Percentiles rank a stretch among this genome's conserved stretches.
Conservation (phyloP, 257 asterid genomes). For the Gynochthodes officinalis region DNA sequence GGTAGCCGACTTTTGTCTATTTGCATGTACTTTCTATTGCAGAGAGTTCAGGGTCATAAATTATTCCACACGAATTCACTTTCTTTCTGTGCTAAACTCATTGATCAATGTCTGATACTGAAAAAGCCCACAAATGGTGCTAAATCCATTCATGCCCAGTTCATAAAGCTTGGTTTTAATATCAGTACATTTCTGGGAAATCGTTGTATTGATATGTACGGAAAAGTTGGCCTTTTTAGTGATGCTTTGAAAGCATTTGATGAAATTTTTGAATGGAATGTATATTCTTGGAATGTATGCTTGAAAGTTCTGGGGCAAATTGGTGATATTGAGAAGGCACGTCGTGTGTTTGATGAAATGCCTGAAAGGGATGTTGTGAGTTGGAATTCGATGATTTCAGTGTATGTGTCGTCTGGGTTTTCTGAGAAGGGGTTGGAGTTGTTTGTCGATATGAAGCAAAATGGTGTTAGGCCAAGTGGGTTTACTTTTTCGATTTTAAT, state of each 20-base stretch:
- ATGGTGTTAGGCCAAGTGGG: conserved; percentile 49
- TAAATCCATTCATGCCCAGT: conserved; percentile 51
- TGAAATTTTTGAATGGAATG: conserved; percentile 42
- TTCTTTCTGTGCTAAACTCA: conserved; percentile 33
- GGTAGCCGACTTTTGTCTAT: not conserved
- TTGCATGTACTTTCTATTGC: conserved; percentile 51
- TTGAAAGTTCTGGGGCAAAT: conserved; percentile 27
- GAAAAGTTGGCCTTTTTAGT: conserved; percentile 31
- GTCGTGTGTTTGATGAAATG: conserved; percentile 59
- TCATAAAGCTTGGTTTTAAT: conserved; percentile 47
- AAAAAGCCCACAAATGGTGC: conserved; percentile 35
- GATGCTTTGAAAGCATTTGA: conserved; percentile 50
- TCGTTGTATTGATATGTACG: conserved; percentile 50
- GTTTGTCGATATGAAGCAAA: conserved; percentile 42
- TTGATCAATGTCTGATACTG: conserved; percentile 31
- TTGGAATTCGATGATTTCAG: conserved; percentile 68
- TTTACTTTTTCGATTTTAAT: conserved; percentile 53
- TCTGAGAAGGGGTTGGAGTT: conserved; percentile 35
- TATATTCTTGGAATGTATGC: conserved; percentile 62
- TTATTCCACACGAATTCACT: conserved; percentile 27
- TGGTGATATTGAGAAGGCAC: conserved; percentile 37
- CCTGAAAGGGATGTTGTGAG: conserved; percentile 64
- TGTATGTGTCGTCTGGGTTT: conserved; percentile 40
- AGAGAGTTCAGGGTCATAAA: conserved; percentile 25
- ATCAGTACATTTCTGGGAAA: conserved; percentile 46